Base-by-base conservation (phyloP, 2,329 filamentous ascomycete species). In the Plenodomus tracheiphilus region DNA sequence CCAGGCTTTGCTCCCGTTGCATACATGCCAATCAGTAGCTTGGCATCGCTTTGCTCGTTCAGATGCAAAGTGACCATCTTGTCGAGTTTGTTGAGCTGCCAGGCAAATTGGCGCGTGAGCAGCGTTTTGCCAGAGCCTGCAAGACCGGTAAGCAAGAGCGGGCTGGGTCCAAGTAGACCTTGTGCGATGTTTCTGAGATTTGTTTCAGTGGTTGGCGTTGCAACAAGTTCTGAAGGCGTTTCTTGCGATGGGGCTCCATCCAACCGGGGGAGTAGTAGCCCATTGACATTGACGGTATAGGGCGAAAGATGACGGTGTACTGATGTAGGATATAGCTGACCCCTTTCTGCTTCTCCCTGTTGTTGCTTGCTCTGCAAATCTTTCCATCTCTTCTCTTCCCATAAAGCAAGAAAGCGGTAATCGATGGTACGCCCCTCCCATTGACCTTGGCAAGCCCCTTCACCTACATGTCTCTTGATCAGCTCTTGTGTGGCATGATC, bases 1-100 rank as follows among this genome's bases (percentile, higher is more conserved):
- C 92, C 92, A 1, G 91, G 92, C 52, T 87, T 88, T 15, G 88
- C 84, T 49, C 91, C 92, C 18, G 91, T 94, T 1, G 93, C 89
- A 73, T 99, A 97, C 69, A 97, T 85, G 3, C 94, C 94, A 54
- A 99, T 85, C 35, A 99, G 83, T 77, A 96, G 89, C 73, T 99
- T 99, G 0, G 93, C 92, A 73, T 99, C 94, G 2, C 92, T 97
- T 72, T 99, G 95, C 73, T 97, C 94, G 68, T 99, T 99, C 28
- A 99, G 79, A 72, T 99, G 93, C 22, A 99, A 79, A 3, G 93
- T 97, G 43, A 99, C 88, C 85, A 99, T 91, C 50, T 83, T 84
- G 5, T 86, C 82, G 18, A 89, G 83, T 73, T 90, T 90, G 53
- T 88, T 89, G 46, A 97, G 82, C 59, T 87, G 83, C 62, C 83